Evolutionary conservation across 1,284 basidiomycete genomes (phyloP), one percentile per base, ranked within the genome.

Genomic region (Ustilago trichophora): DNA sequence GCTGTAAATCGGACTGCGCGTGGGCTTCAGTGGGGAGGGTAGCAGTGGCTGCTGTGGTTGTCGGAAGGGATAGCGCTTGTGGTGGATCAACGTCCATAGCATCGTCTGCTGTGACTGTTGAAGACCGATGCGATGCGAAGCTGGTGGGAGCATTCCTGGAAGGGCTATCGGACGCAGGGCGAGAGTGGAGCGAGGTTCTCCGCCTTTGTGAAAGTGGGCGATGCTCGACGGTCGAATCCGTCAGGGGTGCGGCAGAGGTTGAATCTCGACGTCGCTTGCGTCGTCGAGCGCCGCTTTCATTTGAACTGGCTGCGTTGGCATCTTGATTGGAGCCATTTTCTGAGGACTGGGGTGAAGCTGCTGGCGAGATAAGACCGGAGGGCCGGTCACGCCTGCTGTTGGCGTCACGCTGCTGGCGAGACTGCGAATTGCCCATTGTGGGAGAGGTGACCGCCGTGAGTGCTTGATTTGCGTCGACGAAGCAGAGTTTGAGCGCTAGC

Each of bases 391-490:
- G 35, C 42, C 12, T 31, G 42, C 24, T 42, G 47, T n/a, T n/a
- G 26, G 33, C 45, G 29, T 49, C 45, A 3, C 24, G 49, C 32
- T 64, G 45, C 3, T 37, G 49, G 13, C 56, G 56, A 27, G 63
- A 66, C 36, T 66, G 63, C 6, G 56, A 25, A 33, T 67, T 41
- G 8, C 64, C 64, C 64, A 67, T 66, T 16, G 18, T 51, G 45
- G 19, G 10, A 13, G 29, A 5, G n/a, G 27, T 16, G n/a, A 25
- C 21, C 22, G 16, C 18, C 29, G 32, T 16, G 22, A 15, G n/a
- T 26, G 41, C 11, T n/a, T 12, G 2, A 15, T 31, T n/a, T 6
- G 18, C n/a, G 16, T 29, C 13, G 25, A 21, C 13, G 5, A 10
- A 19, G 37, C 25, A 16, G 32, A 16, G 2, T 6, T 4, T 13